Evolutionary conservation across 352 stramenopile genomes (phyloP), one percentile per base, ranked within the genome.

Genomic region (Globisporangium viniferum): DNA sequence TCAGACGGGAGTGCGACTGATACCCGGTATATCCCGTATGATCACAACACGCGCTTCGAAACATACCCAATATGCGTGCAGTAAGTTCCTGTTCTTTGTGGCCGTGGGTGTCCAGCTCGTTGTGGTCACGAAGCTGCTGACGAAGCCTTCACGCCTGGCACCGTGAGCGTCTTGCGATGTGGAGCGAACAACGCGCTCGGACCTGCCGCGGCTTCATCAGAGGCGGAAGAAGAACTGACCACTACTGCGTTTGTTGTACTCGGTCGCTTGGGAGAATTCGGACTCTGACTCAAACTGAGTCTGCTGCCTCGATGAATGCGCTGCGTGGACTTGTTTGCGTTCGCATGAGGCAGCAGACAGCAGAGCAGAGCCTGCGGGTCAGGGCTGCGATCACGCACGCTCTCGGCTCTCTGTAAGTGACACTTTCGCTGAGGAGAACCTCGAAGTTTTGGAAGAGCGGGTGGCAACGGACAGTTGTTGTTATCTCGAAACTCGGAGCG

Each of bases 321-420:
- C 18, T 20, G 29, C 55, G 22, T 60, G 29, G 54, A 60, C 54
- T 39, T 44, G 54, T 27, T 46, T 20, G 15, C 20, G 9, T n/a
- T 46, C 31, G 55, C 31, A n/a, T 62, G 29, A 9, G 75, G 73
- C 20, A 82, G 61, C 36, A 82, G 49, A 14, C 75, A 78, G 57
- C 75, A 82, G 67, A 80, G 58, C 18, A 82, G 59, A 5, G 59
- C 51, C 0, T 20, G 27, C 10, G 39, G 10, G 39, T 46, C 14
- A 4, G 39, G 39, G 3, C 2, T 20, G 36, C 15, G 29, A 20
- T 10, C 31, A 35, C 35, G 31, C 5, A 60, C 46, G 6, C 15
- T 54, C 8, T 18, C 4, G 2, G 54, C 31, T 29, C 24, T 48
- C 39, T 41, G 48, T 31, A 49, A n/a, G 1, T 3, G 58, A 10